Percentiles rank a stretch among this genome's conserved stretches.
Evolutionary conservation across 768 basidiomycete species (phyloP).

Genomic region (Phaffia australis): DNA sequence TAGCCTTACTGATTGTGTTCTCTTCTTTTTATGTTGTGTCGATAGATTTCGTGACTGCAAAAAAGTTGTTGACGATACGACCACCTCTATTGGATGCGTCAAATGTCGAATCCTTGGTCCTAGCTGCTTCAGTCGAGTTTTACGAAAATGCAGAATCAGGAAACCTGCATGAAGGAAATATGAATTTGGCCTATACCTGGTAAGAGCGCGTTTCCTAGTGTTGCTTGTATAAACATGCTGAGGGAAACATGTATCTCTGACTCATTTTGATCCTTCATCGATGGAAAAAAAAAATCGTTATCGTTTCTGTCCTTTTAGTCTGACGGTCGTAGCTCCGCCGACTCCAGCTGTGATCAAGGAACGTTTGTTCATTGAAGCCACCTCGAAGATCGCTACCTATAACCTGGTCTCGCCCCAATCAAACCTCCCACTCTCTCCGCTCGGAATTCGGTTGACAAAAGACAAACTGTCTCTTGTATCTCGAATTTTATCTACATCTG

Average conservation of each 20-base stretch:
- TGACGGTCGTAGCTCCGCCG: constrained; percentile 54
- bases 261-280: constrained; percentile 12
- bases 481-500: constrained; percentile 69
- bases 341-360: constrained; percentile 57
- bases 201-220: constrained; percentile 37
- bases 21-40: constrained; percentile 26
- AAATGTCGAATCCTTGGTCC: constrained; percentile 63
- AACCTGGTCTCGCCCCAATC: constrained; percentile 58
- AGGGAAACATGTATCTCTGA: neutral
- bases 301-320: constrained; percentile 42
- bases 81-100: constrained; percentile 43
- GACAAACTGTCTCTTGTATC: constrained; percentile 80
- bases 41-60: constrained; percentile 44
- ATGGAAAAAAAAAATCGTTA: constrained; percentile 20
- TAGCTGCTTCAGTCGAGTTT: constrained; percentile 71
- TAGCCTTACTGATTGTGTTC: constrained; percentile 36
- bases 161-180: constrained; percentile 83
- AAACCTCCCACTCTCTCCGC: constrained; percentile 69
- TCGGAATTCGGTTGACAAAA: constrained; percentile 84
- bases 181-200: constrained; percentile 97
- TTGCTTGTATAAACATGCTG: neutral
- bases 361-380: constrained; percentile 93
- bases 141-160: constrained; percentile 91
- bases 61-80: constrained; percentile 49
- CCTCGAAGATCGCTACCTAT: constrained; percentile 87